phyloP scores from a whole-genome alignment of 2,329 filamentous ascomycete genomes.

The Endocalyx cinctus region DNA sequence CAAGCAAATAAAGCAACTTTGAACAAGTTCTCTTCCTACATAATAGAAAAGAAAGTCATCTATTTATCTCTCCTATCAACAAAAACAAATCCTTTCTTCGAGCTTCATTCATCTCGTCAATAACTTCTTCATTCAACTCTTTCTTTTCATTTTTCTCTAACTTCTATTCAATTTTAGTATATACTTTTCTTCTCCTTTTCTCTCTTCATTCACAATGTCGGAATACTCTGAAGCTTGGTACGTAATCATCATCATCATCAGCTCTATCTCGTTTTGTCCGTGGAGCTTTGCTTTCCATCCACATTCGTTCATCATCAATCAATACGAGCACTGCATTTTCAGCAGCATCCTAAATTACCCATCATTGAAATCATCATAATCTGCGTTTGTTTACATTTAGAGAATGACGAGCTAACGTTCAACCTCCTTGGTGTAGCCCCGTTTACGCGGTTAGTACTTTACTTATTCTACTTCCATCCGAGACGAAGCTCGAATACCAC shows the following conservation, averaged over 20 bases:
- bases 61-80: no score
- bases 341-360: not conserved
- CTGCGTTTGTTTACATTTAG: no score
- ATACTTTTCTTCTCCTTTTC: no score
- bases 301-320: no score
- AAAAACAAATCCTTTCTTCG: slow-evolving; percentile 11
- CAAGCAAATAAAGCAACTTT: no score
- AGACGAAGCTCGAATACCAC: slow-evolving; percentile 12
- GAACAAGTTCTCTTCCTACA: no score
- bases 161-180: slow-evolving; percentile 8
- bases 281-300: no score
- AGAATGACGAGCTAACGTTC: slow-evolving; percentile 18
- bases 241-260: slow-evolving; percentile 22
- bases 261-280: no score
- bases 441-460: slow-evolving; percentile 99
- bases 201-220: slow-evolving; percentile 22
- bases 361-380: no score
- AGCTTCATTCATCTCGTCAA: no score
- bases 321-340: no score
- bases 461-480: no score
- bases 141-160: slow-evolving; percentile 7
- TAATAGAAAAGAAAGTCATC: slow-evolving; percentile 7
- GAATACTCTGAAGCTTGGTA: slow-evolving; percentile 30
- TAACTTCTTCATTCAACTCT: slow-evolving; percentile 1
- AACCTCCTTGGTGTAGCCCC: slow-evolving; percentile 61